phyloP scores from a whole-genome alignment of 148 eudicot genomes.

The Nyssa sinensis region DNA sequence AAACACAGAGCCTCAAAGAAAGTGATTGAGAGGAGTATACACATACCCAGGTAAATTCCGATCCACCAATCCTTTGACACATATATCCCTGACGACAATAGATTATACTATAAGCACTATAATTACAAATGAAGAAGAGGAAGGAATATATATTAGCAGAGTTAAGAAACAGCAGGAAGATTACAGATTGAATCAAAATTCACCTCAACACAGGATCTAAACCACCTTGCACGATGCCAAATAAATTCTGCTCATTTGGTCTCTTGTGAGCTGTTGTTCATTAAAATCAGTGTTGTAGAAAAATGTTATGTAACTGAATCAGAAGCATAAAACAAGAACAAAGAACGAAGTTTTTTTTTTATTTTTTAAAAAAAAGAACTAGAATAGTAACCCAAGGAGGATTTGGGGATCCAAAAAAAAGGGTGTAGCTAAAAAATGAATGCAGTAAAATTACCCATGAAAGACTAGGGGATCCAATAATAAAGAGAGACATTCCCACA shows the following conservation, averaged over 20 bases:
- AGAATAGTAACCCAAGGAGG: not conserved
- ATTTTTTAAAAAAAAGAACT: not conserved
- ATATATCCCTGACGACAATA: slow-evolving; percentile 65
- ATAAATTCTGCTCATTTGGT: slow-evolving; percentile 78
- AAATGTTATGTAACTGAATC: not conserved
- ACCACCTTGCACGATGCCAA: slow-evolving; percentile 94
- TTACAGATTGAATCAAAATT: not conserved
- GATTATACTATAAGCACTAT: not conserved
- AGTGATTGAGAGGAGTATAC: slow-evolving; percentile 1
- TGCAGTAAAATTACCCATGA: not conserved
- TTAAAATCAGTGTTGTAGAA: slow-evolving; percentile 9
- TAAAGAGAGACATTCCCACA: not conserved
- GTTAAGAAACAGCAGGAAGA: not conserved
- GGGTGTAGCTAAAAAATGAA: not conserved
- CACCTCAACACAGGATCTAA: slow-evolving; percentile 81
- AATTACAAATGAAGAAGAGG: not conserved
- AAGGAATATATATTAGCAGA: not conserved
- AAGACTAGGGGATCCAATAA: not conserved
- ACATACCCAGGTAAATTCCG: slow-evolving; percentile 86
- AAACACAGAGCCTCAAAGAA: not conserved
- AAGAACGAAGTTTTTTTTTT: not conserved
- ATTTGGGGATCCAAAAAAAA: not conserved
- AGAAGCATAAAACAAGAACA: not conserved
- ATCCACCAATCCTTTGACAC: slow-evolving; percentile 80
- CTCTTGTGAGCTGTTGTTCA: slow-evolving; percentile 72